Percentiles rank a stretch among this genome's conserved stretches.
These are phyloP conservation scores for Globisporangium camurandrum DNA, from an alignment of 352 stramenopile species.

Conservation along the genomic window DNA sequence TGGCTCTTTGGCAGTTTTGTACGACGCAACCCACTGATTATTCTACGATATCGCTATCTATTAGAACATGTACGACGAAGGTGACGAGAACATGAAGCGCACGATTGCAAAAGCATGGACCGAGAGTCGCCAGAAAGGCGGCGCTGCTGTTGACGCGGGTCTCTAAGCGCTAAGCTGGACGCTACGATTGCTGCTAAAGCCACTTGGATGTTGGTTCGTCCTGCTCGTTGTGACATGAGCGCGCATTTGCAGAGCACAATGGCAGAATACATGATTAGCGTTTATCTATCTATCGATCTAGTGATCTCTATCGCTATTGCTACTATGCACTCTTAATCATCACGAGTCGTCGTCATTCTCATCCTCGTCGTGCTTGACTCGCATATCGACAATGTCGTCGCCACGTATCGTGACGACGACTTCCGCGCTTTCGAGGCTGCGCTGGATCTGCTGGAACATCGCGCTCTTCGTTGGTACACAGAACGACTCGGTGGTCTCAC, in stretches of 20 bases:
- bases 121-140: constrained; percentile 72
- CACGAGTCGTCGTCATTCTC: constrained; percentile 11
- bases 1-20: too few species aligned
- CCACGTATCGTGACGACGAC: constrained; percentile 46
- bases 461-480: constrained; percentile 58
- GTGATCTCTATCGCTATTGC: too few species aligned
- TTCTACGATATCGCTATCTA: too few species aligned
- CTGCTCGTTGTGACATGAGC: too few species aligned
- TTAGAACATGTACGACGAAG: constrained; percentile 87
- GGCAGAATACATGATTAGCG: too few species aligned
- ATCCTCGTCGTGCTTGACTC: constrained; percentile 18
- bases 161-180: constrained; percentile 2
- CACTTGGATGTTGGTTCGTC: too few species aligned
- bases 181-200: too few species aligned
- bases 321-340: too few species aligned
- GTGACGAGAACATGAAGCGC: constrained; percentile 86
- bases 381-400: constrained; percentile 43
- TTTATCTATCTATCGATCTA: too few species aligned
- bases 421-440: constrained; percentile 42
- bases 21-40: too few species aligned
- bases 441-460: constrained; percentile 68
- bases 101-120: constrained; percentile 86
- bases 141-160: constrained; percentile 9
- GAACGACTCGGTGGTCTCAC: constrained; percentile 61
- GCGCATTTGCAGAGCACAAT: too few species aligned